Evolutionary conservation across 2,329 filamentous ascomycete species (phyloP), one percentile per base, ranked within the genome.

Genomic region (Ascomycota sp.): DNA sequence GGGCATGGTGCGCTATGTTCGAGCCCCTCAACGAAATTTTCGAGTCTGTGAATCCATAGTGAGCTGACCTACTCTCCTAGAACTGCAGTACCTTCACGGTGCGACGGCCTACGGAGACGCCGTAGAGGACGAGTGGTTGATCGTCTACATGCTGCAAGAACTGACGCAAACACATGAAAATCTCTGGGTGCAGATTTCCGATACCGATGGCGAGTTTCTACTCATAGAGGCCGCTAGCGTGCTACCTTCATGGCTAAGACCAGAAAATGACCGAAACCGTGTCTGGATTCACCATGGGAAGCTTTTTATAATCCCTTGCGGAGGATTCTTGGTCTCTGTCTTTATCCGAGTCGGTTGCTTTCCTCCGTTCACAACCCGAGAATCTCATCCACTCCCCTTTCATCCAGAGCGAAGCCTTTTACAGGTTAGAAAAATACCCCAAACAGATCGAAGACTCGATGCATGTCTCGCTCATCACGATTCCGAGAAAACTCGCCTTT

Each of bases 121-220:
- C 0, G 74, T 95, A 4, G 86, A 93, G 44, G 89, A 98, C 43
- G 91, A 98, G 56, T 98, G 89, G 91, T 66, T 95, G 5, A 75
- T 95, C 35, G 85, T 95, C 13, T 93, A 85, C 53, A 57, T 95
- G 5, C 61, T 98, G 21, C 71, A 78, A 27, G 76, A 92, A 52
- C 56, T 95, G 40, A 85, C 75, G 40, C 77, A 64, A 40, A 61
- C 65, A 23, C 79, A 79, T 42, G 59, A n/a, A n/a, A 63, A 76
- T 35, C 59, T 83, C 7, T 98, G 86, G 85, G 67, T 83, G 28
- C 73, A 79, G 29, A 64, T 92, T 4, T 73, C 69, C 35, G 89
- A 98, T 48, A 76, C 73, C 29, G 89, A 95, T 52, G 91, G 91
- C 41, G 85, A 98, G 47, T 98, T 98, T 43, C 64, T 98, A 29